These are phyloP conservation scores for Toxicodendron radicans DNA, from an alignment of 345 rosid genomes.

Conservation along the genomic window DNA sequence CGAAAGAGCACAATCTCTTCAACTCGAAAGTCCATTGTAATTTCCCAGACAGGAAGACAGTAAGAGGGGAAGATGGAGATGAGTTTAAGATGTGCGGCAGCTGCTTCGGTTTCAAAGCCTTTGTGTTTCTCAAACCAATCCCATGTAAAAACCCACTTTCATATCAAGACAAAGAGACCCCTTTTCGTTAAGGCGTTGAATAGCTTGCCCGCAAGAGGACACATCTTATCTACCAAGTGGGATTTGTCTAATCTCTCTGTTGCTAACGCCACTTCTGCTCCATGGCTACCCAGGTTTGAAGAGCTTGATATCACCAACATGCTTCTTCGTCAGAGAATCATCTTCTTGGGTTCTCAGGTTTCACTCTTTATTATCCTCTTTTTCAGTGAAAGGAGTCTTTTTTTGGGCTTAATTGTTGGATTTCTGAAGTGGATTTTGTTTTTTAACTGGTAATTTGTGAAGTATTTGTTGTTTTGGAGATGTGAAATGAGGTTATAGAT, in stretches of 20 bases:
- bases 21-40: too few relatives aligned
- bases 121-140: slow-evolving; percentile 27
- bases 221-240: slow-evolving; percentile 68
- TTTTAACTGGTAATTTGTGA: neutral
- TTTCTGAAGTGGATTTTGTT: slow-evolving; percentile 12
- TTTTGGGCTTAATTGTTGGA: neutral
- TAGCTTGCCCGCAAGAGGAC: slow-evolving; percentile 31
- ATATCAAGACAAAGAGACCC: slow-evolving; percentile 26
- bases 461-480: neutral
- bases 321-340: slow-evolving; percentile 92
- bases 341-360: slow-evolving; percentile 86
- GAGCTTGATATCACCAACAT: slow-evolving; percentile 85
- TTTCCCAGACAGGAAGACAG: neutral
- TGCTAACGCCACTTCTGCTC: slow-evolving; percentile 37
- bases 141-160: slow-evolving; percentile 26
- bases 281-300: slow-evolving; percentile 70
- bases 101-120: slow-evolving; percentile 28
- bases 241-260: slow-evolving; percentile 44
- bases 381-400: too few relatives aligned
- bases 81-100: slow-evolving; percentile 30
- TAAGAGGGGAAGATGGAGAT: slow-evolving; percentile 32
- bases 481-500: neutral
- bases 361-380: neutral
- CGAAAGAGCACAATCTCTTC: neutral
- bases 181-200: slow-evolving; percentile 41